Conservation (phyloP, 1,284 basidiomycete species). For the Ustilago vetiveriae region DNA sequence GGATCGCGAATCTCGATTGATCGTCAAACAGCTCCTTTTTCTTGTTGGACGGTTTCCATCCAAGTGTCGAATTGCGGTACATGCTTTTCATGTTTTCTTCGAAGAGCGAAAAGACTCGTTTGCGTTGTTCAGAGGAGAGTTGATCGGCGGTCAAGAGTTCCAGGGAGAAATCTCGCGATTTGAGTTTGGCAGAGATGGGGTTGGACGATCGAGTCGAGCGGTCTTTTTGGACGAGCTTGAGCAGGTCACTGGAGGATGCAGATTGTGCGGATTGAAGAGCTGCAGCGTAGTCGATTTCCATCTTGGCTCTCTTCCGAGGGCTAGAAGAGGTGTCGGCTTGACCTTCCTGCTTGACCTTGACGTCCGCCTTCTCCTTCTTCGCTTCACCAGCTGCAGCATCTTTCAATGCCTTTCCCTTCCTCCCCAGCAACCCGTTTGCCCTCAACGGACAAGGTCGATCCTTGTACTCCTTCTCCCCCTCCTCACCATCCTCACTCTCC, state of each 20-base stretch:
- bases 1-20: slow-evolving; percentile 32
- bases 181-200: slow-evolving; percentile 17
- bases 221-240: slow-evolving; percentile 12
- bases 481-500: slow-evolving; percentile 7
- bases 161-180: slow-evolving; percentile 10
- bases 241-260: slow-evolving; percentile 4
- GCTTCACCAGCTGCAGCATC: slow-evolving; percentile 23
- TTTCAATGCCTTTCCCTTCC: slow-evolving; percentile 46
- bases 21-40: slow-evolving; percentile 29
- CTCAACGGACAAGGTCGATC: slow-evolving; percentile 42
- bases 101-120: slow-evolving; percentile 38
- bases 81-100: slow-evolving; percentile 45
- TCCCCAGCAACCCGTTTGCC: slow-evolving; percentile 35
- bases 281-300: slow-evolving; percentile 14
- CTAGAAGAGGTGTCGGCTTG: neutral
- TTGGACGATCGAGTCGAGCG: slow-evolving; percentile 23
- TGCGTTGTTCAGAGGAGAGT: slow-evolving; percentile 38
- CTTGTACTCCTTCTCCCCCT: neutral
- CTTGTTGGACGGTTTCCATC: slow-evolving; percentile 36
- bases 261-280: slow-evolving; percentile 10
- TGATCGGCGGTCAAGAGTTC: slow-evolving; percentile 11
- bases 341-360: slow-evolving; percentile 20
- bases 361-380: neutral
- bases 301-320: slow-evolving; percentile 9
- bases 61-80: slow-evolving; percentile 34